phyloP scores from a whole-genome alignment of 805 yeast species.

The Candida chauliodis region DNA sequence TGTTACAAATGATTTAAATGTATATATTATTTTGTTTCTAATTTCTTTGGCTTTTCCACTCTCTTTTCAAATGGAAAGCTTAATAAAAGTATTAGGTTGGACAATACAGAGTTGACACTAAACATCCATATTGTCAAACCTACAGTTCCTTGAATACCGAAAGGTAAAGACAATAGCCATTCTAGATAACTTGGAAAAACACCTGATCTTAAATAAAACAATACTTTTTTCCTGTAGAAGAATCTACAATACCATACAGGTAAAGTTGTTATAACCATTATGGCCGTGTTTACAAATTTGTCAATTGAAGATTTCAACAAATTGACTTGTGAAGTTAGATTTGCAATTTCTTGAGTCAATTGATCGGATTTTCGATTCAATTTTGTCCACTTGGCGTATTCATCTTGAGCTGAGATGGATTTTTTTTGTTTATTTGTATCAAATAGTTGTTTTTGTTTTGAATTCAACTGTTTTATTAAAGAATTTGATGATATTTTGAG shows the following conservation, averaged over 20 bases:
- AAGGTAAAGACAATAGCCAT: constrained; percentile 61
- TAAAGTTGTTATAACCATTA: constrained; percentile 40
- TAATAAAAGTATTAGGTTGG: constrained; percentile 17
- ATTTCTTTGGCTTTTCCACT: constrained; percentile 13
- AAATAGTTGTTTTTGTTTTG: constrained; percentile 43
- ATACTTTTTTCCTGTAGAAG: constrained; percentile 49
- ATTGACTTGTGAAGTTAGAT: constrained; percentile 36
- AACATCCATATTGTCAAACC: constrained; percentile 59
- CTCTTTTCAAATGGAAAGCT: constrained; percentile 18
- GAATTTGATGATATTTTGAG: constrained; percentile 14
- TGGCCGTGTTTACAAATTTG: constrained; percentile 24
- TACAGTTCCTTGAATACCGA: constrained; percentile 57
- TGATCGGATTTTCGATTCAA: constrained; percentile 69
- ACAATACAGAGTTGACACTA: constrained; percentile 32
- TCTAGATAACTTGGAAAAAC: constrained; percentile 54
- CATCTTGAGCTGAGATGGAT: constrained; percentile 79
- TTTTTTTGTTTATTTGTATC: constrained; percentile 51
- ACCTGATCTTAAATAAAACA: constrained; percentile 58
- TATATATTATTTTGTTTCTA: constrained; percentile 8
- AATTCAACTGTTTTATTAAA: constrained; percentile 14
- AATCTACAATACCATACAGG: constrained; percentile 50
- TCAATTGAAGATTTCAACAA: constrained; percentile 32
- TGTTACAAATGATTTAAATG: neutral
- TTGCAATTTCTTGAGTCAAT: constrained; percentile 48
- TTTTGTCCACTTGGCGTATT: constrained; percentile 95